Evolutionary conservation across 2,329 filamentous ascomycete species (phyloP).

Genomic region (Ilyonectria sp.): DNA sequence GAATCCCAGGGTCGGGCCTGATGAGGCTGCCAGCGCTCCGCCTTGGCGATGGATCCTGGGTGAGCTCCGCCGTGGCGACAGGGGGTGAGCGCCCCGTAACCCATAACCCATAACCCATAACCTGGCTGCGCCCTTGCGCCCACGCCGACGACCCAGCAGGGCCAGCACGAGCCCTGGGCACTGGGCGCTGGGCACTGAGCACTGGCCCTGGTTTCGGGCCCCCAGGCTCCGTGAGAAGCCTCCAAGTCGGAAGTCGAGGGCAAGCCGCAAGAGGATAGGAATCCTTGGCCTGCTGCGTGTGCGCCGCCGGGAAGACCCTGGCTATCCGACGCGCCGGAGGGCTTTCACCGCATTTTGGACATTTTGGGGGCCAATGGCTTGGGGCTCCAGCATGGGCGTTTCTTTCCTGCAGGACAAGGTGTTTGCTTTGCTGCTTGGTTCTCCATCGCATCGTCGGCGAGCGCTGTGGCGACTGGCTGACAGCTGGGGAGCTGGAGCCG

Average conservation of each 20-base stretch:
- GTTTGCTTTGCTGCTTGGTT: constrained; percentile 23
- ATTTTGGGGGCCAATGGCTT: constrained; percentile 43
- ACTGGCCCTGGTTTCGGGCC: background rate
- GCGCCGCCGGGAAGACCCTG: constrained; percentile 44
- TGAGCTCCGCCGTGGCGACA: background rate
- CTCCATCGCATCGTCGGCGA: constrained; percentile 22
- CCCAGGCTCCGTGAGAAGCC: constrained; percentile 12
- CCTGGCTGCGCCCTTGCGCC: constrained; percentile 32
- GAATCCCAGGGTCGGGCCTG: constrained; percentile 21
- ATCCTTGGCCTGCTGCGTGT: constrained; percentile 14
- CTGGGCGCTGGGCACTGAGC: background rate
- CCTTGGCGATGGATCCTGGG: constrained; percentile 22
- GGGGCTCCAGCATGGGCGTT: constrained; percentile 32
- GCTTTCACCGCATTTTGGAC: constrained; percentile 50
- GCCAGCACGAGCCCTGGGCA: constrained; percentile 36
- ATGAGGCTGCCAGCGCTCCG: constrained; percentile 33
- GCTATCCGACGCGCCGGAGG: constrained; percentile 40
- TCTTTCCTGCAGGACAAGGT: constrained; percentile 34
- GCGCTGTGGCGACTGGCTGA: constrained; percentile 16
- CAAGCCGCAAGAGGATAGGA: constrained; percentile 19
- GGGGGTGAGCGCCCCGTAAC: background rate
- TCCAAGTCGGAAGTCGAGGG: constrained; percentile 19
- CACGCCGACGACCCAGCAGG: constrained; percentile 34
- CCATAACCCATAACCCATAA: background rate
- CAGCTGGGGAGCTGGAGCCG: background rate